Evolutionary conservation across 2,329 filamentous ascomycete species (phyloP).

Genomic region (Aspergillus neotritici): DNA sequence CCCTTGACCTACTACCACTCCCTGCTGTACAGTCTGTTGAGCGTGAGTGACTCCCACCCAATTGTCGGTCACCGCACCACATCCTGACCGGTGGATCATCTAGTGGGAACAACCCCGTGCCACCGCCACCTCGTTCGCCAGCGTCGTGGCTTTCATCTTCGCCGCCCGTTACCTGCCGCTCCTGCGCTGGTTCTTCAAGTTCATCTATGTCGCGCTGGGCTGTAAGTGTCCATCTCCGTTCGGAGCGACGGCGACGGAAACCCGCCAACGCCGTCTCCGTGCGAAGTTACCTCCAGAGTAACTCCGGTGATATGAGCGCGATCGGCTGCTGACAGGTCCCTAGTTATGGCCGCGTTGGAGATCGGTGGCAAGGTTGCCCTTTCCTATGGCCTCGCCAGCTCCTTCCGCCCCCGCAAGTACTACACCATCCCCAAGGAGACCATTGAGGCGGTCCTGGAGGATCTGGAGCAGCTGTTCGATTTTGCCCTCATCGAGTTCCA

Average conservation of each 20-base stretch:
- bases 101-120: slow-evolving; percentile 62
- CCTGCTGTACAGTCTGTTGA: slow-evolving; percentile 60
- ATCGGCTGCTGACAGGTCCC: not conserved
- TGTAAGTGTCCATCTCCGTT: slow-evolving; percentile 35
- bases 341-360: slow-evolving; percentile 54
- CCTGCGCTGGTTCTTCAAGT: slow-evolving; percentile 57
- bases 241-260: too few species aligned
- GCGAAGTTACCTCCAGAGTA: too few species aligned
- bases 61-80: not conserved
- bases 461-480: slow-evolving; percentile 60
- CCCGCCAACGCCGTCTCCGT: too few species aligned
- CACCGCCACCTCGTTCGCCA: slow-evolving; percentile 55
- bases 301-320: too few species aligned
- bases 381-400: slow-evolving; percentile 54
- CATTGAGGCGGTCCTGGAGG: slow-evolving; percentile 56
- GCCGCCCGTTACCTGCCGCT: slow-evolving; percentile 58
- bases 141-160: slow-evolving; percentile 55
- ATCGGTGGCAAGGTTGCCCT: slow-evolving; percentile 51
- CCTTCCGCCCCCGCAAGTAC: slow-evolving; percentile 59
- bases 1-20: slow-evolving; percentile 63
- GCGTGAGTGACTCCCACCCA: slow-evolving; percentile 41
- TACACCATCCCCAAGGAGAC: slow-evolving; percentile 61
- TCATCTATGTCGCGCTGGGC: slow-evolving; percentile 54
- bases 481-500: slow-evolving; percentile 65
- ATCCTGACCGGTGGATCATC: slow-evolving; percentile 5